Conservation (phyloP, 495 filamentous ascomycete species). For the Aspergillus mulundensis region DNA sequence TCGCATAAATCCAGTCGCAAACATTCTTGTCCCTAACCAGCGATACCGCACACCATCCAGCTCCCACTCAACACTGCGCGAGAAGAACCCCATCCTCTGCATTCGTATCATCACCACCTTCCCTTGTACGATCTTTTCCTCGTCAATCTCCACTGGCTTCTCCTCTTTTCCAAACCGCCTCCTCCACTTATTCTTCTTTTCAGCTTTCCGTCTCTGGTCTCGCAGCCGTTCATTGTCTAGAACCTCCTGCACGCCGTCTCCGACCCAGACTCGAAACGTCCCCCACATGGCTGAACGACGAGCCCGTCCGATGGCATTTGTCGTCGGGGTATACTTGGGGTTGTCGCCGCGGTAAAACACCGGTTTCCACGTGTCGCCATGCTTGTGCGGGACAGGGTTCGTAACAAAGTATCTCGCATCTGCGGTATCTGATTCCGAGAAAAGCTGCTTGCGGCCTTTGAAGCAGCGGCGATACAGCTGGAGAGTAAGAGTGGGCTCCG, state of each 20-base stretch:
- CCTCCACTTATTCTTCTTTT: slow-evolving; percentile 9
- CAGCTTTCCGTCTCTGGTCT: neutral
- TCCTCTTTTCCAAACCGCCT: neutral
- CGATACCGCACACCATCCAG: slow-evolving; percentile 11
- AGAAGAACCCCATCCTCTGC: neutral
- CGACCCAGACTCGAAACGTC: slow-evolving; percentile 1
- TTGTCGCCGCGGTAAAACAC: slow-evolving; percentile 14
- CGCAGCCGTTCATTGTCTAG: slow-evolving; percentile 5
- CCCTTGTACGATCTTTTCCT: slow-evolving; percentile 3
- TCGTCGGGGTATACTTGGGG: slow-evolving; percentile 8
- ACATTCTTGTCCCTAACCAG: slow-evolving; percentile 16
- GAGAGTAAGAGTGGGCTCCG: neutral
- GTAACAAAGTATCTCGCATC: slow-evolving; percentile 10
- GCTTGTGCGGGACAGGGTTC: slow-evolving; percentile 8
- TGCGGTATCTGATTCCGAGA: slow-evolving; percentile 1
- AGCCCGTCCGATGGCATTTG: slow-evolving; percentile 7
- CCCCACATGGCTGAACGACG: slow-evolving; percentile 6
- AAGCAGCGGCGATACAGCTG: slow-evolving; percentile 5
- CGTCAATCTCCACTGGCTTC: slow-evolving; percentile 1
- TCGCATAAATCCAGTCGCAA: neutral
- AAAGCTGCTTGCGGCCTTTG: slow-evolving; percentile 10
- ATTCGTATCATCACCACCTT: slow-evolving; percentile 7
- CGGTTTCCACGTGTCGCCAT: slow-evolving; percentile 5
- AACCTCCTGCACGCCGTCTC: slow-evolving; percentile 10
- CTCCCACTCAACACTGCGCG: slow-evolving; percentile 10